Conservation (phyloP, 371 early-diverging fungal species). For the Entomophthora muscae region DNA sequence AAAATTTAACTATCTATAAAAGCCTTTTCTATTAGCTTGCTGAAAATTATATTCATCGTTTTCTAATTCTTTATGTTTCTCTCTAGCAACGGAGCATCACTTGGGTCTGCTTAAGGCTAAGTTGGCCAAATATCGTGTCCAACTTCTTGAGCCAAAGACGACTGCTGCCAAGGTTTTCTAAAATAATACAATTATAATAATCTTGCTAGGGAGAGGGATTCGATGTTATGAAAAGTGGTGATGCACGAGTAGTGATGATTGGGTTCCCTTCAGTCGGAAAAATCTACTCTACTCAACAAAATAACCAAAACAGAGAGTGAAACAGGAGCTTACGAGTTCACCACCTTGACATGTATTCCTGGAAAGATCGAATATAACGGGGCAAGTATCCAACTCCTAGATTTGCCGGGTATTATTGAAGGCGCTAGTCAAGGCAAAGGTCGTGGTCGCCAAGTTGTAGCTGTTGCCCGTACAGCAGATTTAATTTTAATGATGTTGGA, state of each 20-base stretch:
- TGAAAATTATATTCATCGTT: too few species aligned
- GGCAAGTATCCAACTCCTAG: slow-evolving; percentile 90
- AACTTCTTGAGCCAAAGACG: slow-evolving; percentile 80
- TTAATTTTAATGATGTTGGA: slow-evolving; percentile 97
- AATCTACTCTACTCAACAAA: slow-evolving; percentile 91
- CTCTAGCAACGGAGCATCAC: slow-evolving; percentile 95
- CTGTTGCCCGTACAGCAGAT: slow-evolving; percentile 91
- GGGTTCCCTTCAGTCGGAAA: slow-evolving; percentile 99
- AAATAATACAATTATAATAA: neutral
- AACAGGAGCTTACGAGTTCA: slow-evolving; percentile 95
- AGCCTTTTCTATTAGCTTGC: too few species aligned
- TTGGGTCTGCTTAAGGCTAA: slow-evolving; percentile 94
- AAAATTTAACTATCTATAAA: too few species aligned
- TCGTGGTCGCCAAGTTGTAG: slow-evolving; percentile 35
- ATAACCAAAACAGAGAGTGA: slow-evolving; percentile 90
- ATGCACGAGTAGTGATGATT: slow-evolving; percentile 96
- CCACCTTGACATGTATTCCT: slow-evolving; percentile 95
- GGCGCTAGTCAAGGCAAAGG: slow-evolving; percentile 90
- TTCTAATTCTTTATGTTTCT: too few species aligned
- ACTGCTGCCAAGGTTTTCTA: slow-evolving; percentile 39
- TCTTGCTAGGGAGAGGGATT: slow-evolving; percentile 79
- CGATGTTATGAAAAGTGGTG: slow-evolving; percentile 96
- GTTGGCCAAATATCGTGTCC: slow-evolving; percentile 84
- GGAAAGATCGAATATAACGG: slow-evolving; percentile 97
- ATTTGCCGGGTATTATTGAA: slow-evolving; percentile 73